Evolutionary conservation across 768 basidiomycete species (phyloP).

Genomic region (Boletus reticulatus): DNA sequence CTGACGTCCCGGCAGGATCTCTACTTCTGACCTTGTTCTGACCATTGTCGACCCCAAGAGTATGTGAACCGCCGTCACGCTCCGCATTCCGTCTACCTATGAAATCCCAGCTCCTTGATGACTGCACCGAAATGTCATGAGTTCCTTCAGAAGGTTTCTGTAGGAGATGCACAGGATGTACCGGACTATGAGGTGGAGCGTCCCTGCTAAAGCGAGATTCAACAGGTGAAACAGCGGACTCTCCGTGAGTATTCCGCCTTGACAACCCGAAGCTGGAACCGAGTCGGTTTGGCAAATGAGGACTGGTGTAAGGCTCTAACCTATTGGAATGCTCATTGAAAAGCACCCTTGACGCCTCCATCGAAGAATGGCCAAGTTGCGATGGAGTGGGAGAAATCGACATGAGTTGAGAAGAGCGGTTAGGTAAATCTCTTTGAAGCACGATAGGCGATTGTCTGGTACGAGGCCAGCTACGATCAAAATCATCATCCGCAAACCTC

Average conservation of each 20-base stretch:
- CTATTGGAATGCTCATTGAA: slow-evolving; percentile 95
- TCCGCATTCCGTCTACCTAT: slow-evolving; percentile 17
- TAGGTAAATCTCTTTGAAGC: slow-evolving; percentile 41
- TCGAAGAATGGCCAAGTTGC: slow-evolving; percentile 44
- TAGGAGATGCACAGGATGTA: slow-evolving; percentile 50
- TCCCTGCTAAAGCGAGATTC: slow-evolving; percentile 51
- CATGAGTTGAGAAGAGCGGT: slow-evolving; percentile 29
- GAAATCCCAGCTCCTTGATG: slow-evolving; percentile 21
- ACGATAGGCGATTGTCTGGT: slow-evolving; percentile 50
- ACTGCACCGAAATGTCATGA: slow-evolving; percentile 14
- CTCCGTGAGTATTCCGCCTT: slow-evolving; percentile 46
- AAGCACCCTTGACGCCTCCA: slow-evolving; percentile 68
- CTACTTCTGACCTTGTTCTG: slow-evolving; percentile 18
- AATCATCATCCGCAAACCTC: slow-evolving; percentile 91
- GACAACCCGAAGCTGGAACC: slow-evolving; percentile 32
- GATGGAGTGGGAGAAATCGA: slow-evolving; percentile 37
- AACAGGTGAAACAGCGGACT: slow-evolving; percentile 36
- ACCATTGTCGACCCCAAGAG: slow-evolving; percentile 13
- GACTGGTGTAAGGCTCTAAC: slow-evolving; percentile 74
- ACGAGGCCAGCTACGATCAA: slow-evolving; percentile 95
- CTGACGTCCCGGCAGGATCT: slow-evolving; percentile 14
- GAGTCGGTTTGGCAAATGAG: slow-evolving; percentile 43
- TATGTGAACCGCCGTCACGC: slow-evolving; percentile 12
- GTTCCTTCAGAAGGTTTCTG: slow-evolving; percentile 47
- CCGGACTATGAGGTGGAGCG: slow-evolving; percentile 38